Base-by-base conservation (phyloP, 1,139 yeast species). In the Entelexis sorbosivorans region DNA sequence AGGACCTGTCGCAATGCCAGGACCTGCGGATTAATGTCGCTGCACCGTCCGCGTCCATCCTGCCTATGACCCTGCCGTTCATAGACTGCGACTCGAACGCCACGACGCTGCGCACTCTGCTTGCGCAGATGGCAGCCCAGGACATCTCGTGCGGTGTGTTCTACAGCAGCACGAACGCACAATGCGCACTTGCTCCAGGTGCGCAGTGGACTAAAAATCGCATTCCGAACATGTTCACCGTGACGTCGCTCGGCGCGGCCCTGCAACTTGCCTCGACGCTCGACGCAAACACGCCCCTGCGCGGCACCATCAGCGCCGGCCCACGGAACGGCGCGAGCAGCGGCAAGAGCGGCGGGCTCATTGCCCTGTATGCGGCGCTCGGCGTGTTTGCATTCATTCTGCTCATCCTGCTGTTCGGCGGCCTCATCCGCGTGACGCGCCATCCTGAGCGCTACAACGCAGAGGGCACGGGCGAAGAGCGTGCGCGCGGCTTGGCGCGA, bases 141-240 rank as follows among this genome's bases (percentile, higher is more conserved):
- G 42, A 48, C 2, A 39, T 43, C 9, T 22, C 38, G 2, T 52
- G 56, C 26, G 51, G 45, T 2, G 47, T 52, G 2, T 50, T 52
- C 31, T 52, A 50, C 46, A 46, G 51, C 22, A 7, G 31, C 3
- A 19, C 34, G 2, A 29, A 11, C 13, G 32, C 38, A 1, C 45
- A 50, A 4, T 52, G 56, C 24, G 26, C 17, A 11, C 24, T 52
- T 6, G 43, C 20, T n/a, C 10, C 28, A 5, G 24, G 19, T 19
- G 34, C 42, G 8, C n/a, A 29, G 26, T 44, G 31, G 52, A 5
- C 48, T 22, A 38, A 26, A 14, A 22, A 22, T 10, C n/a, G 33
- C 17, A 19, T 47, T 20, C 54, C 56, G 17, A 53, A 53, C 35
- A 3, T 48, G 26, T 53, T 53, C 29, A 40, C 44, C 9, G 24